A percentile compares a stretch with the other conserved stretches of the same genome.
Evolutionary conservation across 2,329 filamentous ascomycete genomes (phyloP).

Genomic region (Fusarium pseudonygamai): DNA sequence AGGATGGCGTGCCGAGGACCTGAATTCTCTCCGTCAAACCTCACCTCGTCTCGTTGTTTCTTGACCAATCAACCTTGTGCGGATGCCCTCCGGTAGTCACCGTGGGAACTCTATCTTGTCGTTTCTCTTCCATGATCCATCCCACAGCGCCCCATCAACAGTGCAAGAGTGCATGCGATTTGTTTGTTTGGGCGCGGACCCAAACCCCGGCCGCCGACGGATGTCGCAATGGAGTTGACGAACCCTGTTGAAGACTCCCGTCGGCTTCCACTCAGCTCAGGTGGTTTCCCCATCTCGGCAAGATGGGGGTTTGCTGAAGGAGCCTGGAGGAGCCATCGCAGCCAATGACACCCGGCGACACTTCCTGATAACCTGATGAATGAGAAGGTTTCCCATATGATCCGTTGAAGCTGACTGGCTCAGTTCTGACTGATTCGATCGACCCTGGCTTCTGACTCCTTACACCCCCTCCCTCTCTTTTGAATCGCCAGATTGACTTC

Average conservation of each 20-base stretch:
- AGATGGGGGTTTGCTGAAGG: not conserved
- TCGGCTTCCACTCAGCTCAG: conserved; percentile 11
- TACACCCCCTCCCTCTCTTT: conserved; percentile 17
- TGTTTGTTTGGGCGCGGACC: conserved; percentile 27
- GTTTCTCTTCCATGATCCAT: not conserved
- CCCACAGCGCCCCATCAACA: not conserved
- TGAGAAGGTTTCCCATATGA: conserved; percentile 12
- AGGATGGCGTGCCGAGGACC: conserved; percentile 12
- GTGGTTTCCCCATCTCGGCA: conserved; percentile 11
- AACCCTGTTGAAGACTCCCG: conserved; percentile 21
- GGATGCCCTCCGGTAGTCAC: conserved; percentile 18
- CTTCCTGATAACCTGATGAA: conserved; percentile 14
- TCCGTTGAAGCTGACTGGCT: conserved; percentile 13
- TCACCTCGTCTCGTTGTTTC: not conserved
- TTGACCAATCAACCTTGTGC: conserved; percentile 19
- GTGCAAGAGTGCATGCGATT: not conserved
- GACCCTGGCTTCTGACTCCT: conserved; percentile 1
- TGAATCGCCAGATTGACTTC: conserved; percentile 34
- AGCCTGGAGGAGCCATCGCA: not conserved
- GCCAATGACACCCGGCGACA: conserved; percentile 15
- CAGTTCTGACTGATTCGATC: not conserved
- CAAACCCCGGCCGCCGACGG: conserved; percentile 20
- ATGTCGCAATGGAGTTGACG: conserved; percentile 13
- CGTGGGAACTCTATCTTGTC: conserved; percentile 28
- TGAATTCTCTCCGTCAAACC: not conserved